These are phyloP conservation scores for Pseudomassariella vexata DNA, from an alignment of 2,329 filamentous ascomycete species.

Conservation along the genomic window DNA sequence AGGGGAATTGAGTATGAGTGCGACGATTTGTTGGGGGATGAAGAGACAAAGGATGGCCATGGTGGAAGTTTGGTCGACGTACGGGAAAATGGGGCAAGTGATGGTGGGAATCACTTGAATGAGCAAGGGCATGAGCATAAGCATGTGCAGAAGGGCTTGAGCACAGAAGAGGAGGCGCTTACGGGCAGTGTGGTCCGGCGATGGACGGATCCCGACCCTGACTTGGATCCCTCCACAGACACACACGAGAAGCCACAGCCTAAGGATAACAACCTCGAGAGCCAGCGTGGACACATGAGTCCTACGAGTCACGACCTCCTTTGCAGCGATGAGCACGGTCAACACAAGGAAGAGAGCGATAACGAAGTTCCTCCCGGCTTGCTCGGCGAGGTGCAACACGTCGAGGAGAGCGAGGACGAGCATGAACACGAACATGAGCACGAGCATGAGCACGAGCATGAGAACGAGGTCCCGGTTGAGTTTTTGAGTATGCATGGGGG, in stretches of 20 bases:
- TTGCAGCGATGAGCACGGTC: constrained; percentile 22
- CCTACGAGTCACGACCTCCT: no score
- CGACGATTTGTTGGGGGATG: constrained; percentile 13
- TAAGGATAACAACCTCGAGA: constrained; percentile 21
- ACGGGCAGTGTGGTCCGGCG: constrained; percentile 27
- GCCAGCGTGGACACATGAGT: constrained; percentile 35
- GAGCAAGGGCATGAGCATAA: no score
- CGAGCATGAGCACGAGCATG: constrained; percentile 12
- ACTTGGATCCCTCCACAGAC: constrained; percentile 8
- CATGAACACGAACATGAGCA: constrained; percentile 12
- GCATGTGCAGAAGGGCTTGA: constrained; percentile 6
- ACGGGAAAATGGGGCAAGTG: no score
- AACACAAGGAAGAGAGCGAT: constrained; percentile 22
- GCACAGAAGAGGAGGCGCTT: constrained; percentile 21
- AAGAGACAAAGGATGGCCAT: constrained; percentile 11
- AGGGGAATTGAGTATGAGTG: constrained; percentile 4
- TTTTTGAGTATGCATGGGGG: constrained; percentile 42
- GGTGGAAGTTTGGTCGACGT: constrained; percentile 1
- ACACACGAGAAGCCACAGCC: constrained; percentile 8
- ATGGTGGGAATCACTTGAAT: no score
- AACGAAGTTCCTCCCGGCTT: constrained; percentile 18
- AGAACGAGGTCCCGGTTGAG: constrained; percentile 40
- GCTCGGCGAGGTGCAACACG: constrained; percentile 11
- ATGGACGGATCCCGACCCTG: constrained; percentile 18
- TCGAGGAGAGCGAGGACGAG: constrained; percentile 14